phyloP scores from a whole-genome alignment of 257 asterid genomes.

The Lycium ferocissimum region DNA sequence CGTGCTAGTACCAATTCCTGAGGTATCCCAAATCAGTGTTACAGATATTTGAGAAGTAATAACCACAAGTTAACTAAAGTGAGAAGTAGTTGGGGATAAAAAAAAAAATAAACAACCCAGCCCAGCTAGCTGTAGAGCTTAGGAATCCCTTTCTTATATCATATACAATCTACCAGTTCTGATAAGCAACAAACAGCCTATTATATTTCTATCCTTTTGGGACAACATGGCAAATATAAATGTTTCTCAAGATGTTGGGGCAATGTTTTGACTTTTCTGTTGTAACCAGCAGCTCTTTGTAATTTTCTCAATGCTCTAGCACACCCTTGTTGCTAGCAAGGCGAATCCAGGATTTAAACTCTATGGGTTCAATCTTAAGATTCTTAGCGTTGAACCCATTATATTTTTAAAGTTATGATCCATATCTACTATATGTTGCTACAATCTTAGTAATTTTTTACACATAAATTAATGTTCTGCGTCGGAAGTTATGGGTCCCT shows the following conservation, averaged over 20 bases:
- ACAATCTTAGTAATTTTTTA: no score
- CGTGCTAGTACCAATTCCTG: slow-evolving; percentile 5
- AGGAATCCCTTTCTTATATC: not conserved
- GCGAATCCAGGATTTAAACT: no score
- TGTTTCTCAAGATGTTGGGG: slow-evolving; percentile 4
- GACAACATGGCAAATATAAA: not conserved
- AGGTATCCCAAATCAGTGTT: not conserved
- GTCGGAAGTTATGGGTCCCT: no score
- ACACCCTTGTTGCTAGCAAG: not conserved
- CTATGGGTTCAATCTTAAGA: no score
- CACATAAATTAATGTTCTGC: no score
- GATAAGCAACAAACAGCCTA: slow-evolving; percentile 1
- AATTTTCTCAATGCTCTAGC: not conserved
- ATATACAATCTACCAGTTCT: not conserved
- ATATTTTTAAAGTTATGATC: no score
- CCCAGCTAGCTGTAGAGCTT: not conserved
- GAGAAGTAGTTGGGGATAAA: not conserved
- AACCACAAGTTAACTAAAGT: not conserved
- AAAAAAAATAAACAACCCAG: not conserved
- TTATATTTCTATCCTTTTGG: not conserved
- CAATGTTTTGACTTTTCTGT: not conserved
- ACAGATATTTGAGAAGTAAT: not conserved
- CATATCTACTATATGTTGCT: no score
- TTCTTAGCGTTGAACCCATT: no score
- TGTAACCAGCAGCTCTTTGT: not conserved